Evolutionary conservation across 2,329 filamentous ascomycete species (phyloP), one percentile per base, ranked within the genome.

Genomic region (Cladosporium sp.): DNA sequence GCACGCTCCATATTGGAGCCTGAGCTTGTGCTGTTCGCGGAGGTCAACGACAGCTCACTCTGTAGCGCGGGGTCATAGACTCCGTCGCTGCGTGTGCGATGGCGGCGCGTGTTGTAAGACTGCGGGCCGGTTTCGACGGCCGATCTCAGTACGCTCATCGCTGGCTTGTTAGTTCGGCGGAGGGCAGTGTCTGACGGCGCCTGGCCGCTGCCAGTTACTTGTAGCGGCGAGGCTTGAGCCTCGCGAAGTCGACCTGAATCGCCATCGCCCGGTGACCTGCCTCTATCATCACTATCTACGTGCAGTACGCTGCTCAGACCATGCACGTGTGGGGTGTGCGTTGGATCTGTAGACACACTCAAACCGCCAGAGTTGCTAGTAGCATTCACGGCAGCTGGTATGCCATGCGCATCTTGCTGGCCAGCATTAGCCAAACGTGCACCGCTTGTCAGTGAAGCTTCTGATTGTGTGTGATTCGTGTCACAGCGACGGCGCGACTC

Each of bases 41-140:
- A 68, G 62, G 62, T 63, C 61, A 60, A 64, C 62, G 62, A 61
- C 62, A 63, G 58, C 55, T 57, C 45, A 57, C 52, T 55, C 52
- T 55, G 40, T 39, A 36, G 52, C 32, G 52, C 52, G 13, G 52
- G 17, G 28, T 36, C 37, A 22, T 22, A 34, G 28, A 44, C 39
- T 44, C 51, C 39, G 15, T 32, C 52, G 17, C 52, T 37, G 34
- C 52, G 52, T 32, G 42, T 32, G 22, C 52, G 52, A 32, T 55
- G 52, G 15, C 51, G 51, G 24, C 36, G 50, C 20, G 20, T 10
- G 19, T n/a, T 32, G 20, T 35, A 25, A 24, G 40, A 36, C 39
- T 37, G 40, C 17, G 52, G 20, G 20, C 22, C 35, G 28, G 32
- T 37, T n/a, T n/a, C 24, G 20, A 25, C 37, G 44, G 37, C 24